These are phyloP conservation scores for Anastatica hierochuntica DNA, from an alignment of 345 rosid genomes.

Conservation along the genomic window DNA sequence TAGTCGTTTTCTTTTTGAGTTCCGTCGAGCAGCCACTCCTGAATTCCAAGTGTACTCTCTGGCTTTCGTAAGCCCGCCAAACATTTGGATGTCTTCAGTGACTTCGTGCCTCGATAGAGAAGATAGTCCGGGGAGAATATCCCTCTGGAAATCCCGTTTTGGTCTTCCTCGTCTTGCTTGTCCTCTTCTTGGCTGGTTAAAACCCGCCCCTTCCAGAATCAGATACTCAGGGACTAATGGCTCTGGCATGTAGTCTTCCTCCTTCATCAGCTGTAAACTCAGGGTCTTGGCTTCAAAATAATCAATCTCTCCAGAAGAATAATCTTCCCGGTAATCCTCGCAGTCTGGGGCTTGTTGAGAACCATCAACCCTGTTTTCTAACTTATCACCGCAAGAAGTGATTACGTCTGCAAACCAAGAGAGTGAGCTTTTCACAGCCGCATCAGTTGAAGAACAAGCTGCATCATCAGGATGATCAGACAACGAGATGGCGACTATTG, in stretches of 20 bases:
- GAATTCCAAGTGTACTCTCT: slow-evolving; percentile 30
- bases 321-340: slow-evolving; percentile 18
- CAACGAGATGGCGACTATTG: slow-evolving; percentile 49
- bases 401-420: slow-evolving; percentile 53
- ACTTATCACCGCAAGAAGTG: slow-evolving; percentile 7
- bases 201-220: slow-evolving; percentile 37
- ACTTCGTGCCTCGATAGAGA: slow-evolving; percentile 86
- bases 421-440: slow-evolving; percentile 30
- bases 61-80: neutral
- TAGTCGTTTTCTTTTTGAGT: slow-evolving; percentile 18
- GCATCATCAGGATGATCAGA: slow-evolving; percentile 21
- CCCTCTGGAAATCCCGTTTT: slow-evolving; percentile 92
- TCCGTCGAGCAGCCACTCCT: slow-evolving; percentile 14
- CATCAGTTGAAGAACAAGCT: slow-evolving; percentile 21
- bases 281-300: slow-evolving; percentile 61
- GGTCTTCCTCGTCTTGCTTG: slow-evolving; percentile 89
- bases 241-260: slow-evolving; percentile 66
- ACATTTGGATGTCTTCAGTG: slow-evolving; percentile 49
- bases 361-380: slow-evolving; percentile 6
- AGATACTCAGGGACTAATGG: slow-evolving; percentile 55
- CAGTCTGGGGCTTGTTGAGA: slow-evolving; percentile 6
- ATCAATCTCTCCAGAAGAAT: slow-evolving; percentile 35
- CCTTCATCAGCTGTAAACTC: slow-evolving; percentile 33
- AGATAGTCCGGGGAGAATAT: slow-evolving; percentile 78
- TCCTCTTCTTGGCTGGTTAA: slow-evolving; percentile 52